Evolutionary conservation across 495 filamentous ascomycete species (phyloP).

Genomic region (Stereocaulon alpinum): DNA sequence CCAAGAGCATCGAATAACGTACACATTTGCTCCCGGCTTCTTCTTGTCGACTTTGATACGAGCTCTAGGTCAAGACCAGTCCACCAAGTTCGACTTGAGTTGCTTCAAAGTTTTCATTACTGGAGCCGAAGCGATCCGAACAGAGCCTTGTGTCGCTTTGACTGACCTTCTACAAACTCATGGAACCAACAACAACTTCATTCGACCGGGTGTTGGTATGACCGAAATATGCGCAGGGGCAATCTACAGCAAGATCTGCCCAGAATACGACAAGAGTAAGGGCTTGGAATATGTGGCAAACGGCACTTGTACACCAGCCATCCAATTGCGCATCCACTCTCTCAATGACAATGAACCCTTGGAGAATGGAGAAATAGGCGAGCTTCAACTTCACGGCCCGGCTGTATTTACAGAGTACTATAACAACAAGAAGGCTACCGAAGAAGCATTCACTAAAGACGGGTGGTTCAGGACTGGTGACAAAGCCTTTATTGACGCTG

Average conservation of each 20-base stretch:
- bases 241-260: neutral
- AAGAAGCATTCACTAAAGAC: slow-evolving; percentile 33
- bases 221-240: slow-evolving; percentile 1
- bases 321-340: neutral
- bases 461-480: slow-evolving; percentile 49
- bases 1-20: neutral
- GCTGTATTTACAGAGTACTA: slow-evolving; percentile 37
- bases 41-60: neutral
- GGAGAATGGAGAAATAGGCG: neutral
- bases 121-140: no score
- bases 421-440: slow-evolving; percentile 36
- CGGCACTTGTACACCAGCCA: neutral
- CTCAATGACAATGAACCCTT: neutral
- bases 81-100: no score
- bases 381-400: slow-evolving; percentile 43
- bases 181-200: neutral
- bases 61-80: neutral
- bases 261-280: neutral
- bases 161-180: neutral
- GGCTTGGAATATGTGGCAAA: neutral
- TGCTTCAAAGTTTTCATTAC: no score
- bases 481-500: slow-evolving; percentile 34
- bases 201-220: neutral
- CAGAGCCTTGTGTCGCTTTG: no score
- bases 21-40: neutral